Conservation (phyloP, 768 basidiomycete species). For the Pleurotus giganteus region DNA sequence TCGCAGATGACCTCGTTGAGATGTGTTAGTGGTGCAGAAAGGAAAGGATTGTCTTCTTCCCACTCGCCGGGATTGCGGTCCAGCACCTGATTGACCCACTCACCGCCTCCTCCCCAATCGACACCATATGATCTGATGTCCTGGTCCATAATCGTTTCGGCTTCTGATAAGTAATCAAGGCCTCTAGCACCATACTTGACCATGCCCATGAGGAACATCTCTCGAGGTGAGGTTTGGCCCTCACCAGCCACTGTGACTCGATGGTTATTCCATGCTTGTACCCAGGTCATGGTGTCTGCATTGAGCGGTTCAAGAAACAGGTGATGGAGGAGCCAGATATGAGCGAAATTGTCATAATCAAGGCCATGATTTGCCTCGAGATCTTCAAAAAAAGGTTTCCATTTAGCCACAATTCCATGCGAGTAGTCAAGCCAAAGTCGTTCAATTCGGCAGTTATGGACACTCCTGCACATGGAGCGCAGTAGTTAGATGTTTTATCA, state of each 20-base stretch:
- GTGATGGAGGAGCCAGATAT: constrained; percentile 37
- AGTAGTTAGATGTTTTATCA: not conserved
- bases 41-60: not conserved
- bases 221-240: constrained; percentile 16
- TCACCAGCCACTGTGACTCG: constrained; percentile 17
- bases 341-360: constrained; percentile 17
- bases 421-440: constrained; percentile 36
- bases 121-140: constrained; percentile 21
- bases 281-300: constrained; percentile 27
- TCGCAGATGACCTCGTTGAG: not conserved
- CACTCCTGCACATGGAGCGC: constrained; percentile 20
- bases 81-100: not conserved
- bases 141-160: no score
- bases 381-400: constrained; percentile 32
- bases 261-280: constrained; percentile 33
- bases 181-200: constrained; percentile 24
- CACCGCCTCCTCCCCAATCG: no score
- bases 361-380: constrained; percentile 28
- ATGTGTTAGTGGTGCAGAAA: not conserved
- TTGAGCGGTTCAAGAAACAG: constrained; percentile 31
- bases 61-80: not conserved
- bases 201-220: constrained; percentile 30
- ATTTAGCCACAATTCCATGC: constrained; percentile 27
- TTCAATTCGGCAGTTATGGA: constrained; percentile 37
- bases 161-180: constrained; percentile 1